A percentile compares a stretch with the other conserved stretches of the same genome.
These are phyloP conservation scores for Aspergillus avenaceus DNA, from an alignment of 495 filamentous ascomycete genomes.

Conservation along the genomic window DNA sequence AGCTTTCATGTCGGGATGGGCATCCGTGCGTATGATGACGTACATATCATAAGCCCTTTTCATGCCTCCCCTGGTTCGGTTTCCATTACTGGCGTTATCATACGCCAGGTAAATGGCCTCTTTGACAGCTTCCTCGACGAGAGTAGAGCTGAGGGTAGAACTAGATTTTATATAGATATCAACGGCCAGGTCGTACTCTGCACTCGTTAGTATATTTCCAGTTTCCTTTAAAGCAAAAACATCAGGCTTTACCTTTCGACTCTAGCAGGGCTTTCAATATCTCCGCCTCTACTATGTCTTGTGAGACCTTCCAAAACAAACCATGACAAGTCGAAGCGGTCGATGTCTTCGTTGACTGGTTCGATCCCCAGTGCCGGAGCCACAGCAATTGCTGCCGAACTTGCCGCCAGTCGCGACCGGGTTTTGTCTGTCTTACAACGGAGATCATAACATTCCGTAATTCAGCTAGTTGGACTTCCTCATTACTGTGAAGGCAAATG, in stretches of 20 bases:
- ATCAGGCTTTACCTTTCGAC: constrained; percentile 66
- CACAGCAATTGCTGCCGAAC: constrained; percentile 69
- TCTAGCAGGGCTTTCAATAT: constrained; percentile 69
- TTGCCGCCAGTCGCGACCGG: constrained; percentile 64
- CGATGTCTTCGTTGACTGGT: constrained; percentile 34
- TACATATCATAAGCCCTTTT: constrained; percentile 82
- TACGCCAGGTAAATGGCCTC: constrained; percentile 68
- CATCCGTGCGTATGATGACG: constrained; percentile 21
- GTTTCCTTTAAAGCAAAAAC: too few relatives aligned
- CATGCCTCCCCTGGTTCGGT: constrained; percentile 74
- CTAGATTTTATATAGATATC: constrained; percentile 60
- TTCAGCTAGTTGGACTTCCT: constrained; percentile 63
- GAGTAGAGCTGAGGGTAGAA: constrained; percentile 43
- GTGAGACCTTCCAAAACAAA: constrained; percentile 65
- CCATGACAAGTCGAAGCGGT: constrained; percentile 44
- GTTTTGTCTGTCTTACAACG: constrained; percentile 46
- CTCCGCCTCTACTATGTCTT: constrained; percentile 64
- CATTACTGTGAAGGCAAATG: constrained; percentile 38
- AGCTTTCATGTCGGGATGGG: not conserved
- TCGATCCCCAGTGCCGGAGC: constrained; percentile 74
- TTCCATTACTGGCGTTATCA: constrained; percentile 88
- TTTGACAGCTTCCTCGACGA: constrained; percentile 63
- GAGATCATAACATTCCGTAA: constrained; percentile 59
- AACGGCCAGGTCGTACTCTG: constrained; percentile 64
- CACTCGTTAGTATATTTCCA: constrained; percentile 18